Evolutionary conservation across 352 stramenopile genomes (phyloP), one percentile per base, ranked within the genome.

Genomic region (Phytopythium chamaehyphon): DNA sequence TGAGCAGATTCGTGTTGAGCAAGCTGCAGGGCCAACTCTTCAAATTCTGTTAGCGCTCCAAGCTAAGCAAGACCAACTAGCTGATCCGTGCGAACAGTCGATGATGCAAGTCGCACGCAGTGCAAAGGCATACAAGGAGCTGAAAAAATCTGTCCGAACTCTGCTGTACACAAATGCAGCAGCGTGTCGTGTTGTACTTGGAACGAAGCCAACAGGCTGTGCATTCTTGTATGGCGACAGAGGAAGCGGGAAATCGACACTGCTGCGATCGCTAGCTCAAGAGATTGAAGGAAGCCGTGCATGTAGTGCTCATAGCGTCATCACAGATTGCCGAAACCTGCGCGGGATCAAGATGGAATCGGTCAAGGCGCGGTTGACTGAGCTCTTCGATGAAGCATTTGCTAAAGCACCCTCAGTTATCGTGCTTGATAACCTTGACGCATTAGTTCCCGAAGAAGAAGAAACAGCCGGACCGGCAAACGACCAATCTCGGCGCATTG

Each of bases 261-360:
- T 94, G 28, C 38, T 91, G 33, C 57, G 65, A 6, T 61, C 81
- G 31, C 57, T 89, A 7, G 59, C 66, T 5, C 51, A 81, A 12
- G 53, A 83, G 23, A 23, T 85, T 19, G 37, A 61, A 37, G 51
- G 40, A 2, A 69, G 70, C 31, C 54, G 55, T 8, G 58, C 64
- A 15, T 73, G 68, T 38, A 61, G 77, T 40, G 75, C 66, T 16
- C 64, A 69, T 16, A 77, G 69, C 23, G 60, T 83, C 24, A 63
- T 65, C 15, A 60, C 92, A 1, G 69, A 89, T 2, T 95, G 86
- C 47, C 69, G 83, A 8, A 76, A 77, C 38, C 64, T 95, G 45
- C 74, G 83, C 24, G 86, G 86, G 10, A 57, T 88, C n/a, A 95
- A 93, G 61, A 96, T 95, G 86, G 74, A 93, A 22, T 71, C 66